Evolutionary conservation across 768 basidiomycete genomes (phyloP).

Genomic region (Neoboletus brunneissimus): DNA sequence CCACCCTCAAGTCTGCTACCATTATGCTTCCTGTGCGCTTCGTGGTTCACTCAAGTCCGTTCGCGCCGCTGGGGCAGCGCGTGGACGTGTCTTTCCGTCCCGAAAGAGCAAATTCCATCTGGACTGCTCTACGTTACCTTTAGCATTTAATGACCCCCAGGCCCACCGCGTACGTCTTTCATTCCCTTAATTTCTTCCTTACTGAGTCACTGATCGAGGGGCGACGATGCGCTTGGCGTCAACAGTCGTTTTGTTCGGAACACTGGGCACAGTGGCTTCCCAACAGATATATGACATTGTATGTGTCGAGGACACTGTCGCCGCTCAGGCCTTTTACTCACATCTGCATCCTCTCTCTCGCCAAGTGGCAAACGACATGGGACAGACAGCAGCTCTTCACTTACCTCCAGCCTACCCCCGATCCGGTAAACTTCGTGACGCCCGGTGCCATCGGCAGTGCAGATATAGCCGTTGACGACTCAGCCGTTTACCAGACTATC

Average conservation of each 20-base stretch:
- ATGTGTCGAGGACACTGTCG: conserved; percentile 16
- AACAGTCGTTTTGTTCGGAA: conserved; percentile 14
- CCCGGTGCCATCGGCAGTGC: conserved; percentile 57
- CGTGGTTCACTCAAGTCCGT: not conserved
- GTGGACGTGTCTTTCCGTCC: not conserved
- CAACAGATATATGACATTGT: conserved; percentile 58
- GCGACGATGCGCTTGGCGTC: conserved; percentile 19
- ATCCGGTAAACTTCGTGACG: conserved; percentile 31
- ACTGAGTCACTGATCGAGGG: not conserved
- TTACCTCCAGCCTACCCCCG: conserved; percentile 29
- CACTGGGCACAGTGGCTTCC: conserved; percentile 30
- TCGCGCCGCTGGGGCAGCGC: not conserved
- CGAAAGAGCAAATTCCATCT: conserved; percentile 1
- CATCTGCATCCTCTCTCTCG: not conserved
- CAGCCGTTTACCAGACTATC: conserved; percentile 55
- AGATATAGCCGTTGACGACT: conserved; percentile 61
- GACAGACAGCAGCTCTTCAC: conserved; percentile 30
- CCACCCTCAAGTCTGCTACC: not conserved
- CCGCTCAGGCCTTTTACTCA: conserved; percentile 1
- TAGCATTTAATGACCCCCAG: conserved; percentile 17
- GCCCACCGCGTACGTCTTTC: not conserved
- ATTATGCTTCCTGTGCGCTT: not conserved
- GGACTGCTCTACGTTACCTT: conserved; percentile 4
- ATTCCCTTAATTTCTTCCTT: conserved; percentile 2
- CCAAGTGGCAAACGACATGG: conserved; percentile 56